phyloP scores from a whole-genome alignment of 176 grass and related monocot species.

The Oryza longistaminata region DNA sequence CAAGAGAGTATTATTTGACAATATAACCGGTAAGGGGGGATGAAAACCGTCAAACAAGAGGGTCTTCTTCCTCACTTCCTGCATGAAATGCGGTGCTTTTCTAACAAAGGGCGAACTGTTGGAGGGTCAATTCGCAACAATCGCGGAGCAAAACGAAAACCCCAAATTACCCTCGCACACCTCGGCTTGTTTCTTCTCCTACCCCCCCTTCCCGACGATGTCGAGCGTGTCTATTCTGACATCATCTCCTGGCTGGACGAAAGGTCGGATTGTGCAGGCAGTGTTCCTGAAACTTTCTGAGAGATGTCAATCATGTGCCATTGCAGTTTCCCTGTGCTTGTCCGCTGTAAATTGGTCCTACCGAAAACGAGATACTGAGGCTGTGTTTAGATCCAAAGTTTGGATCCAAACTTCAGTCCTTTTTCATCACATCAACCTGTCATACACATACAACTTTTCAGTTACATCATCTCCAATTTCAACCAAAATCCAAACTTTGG shows the following conservation, averaged over 20 bases:
- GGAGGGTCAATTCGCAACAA: conserved; percentile 34
- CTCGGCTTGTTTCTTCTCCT: conserved; percentile 12
- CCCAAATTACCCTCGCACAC: background rate
- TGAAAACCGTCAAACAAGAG: background rate
- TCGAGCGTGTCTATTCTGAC: conserved; percentile 57
- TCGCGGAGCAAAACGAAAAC: background rate
- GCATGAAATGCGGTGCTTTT: background rate
- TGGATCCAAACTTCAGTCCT: too few species aligned
- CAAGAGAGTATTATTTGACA: too few species aligned
- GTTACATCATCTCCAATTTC: too few species aligned
- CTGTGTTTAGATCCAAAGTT: too few species aligned
- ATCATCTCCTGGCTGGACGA: conserved; percentile 60
- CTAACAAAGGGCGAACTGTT: background rate
- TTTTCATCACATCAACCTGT: too few species aligned
- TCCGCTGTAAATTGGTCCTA: background rate
- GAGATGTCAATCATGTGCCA: background rate
- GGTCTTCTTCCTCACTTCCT: background rate
- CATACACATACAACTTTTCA: too few species aligned
- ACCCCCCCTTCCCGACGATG: conserved; percentile 24
- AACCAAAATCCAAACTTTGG: too few species aligned
- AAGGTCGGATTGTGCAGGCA: background rate
- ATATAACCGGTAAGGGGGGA: background rate
- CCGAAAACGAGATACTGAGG: background rate
- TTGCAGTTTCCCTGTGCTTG: too few species aligned
- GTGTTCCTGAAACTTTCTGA: background rate